These are phyloP conservation scores for Podaxis rugospora DNA, from an alignment of 768 basidiomycete genomes.

Conservation along the genomic window DNA sequence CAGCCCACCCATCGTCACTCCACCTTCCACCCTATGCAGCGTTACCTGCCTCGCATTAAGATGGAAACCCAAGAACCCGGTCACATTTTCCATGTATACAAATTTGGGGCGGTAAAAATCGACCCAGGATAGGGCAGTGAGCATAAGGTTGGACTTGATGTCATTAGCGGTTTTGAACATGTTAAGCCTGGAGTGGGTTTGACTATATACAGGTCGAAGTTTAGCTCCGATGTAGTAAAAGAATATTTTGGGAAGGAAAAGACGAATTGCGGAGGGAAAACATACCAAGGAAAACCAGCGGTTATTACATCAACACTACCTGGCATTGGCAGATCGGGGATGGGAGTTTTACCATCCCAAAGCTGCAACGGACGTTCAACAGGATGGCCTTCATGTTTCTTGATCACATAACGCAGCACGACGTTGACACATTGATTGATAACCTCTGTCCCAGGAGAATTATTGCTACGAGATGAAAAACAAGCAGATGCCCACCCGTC, in stretches of 20 bases:
- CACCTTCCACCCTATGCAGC: constrained; percentile 49
- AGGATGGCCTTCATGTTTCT: constrained; percentile 38
- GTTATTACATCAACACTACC: constrained; percentile 58
- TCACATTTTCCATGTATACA: constrained; percentile 51
- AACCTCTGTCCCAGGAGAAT: constrained; percentile 46
- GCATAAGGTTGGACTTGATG: constrained; percentile 61
- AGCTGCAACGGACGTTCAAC: constrained; percentile 36
- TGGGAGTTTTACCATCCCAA: constrained; percentile 27
- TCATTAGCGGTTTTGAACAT: constrained; percentile 68
- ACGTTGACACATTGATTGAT: constrained; percentile 73
- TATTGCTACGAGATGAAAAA: constrained; percentile 33
- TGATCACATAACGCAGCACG: constrained; percentile 54
- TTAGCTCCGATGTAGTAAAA: neutral
- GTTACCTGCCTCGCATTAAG: constrained; percentile 37
- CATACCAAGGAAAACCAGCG: constrained; percentile 75
- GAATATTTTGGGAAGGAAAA: neutral
- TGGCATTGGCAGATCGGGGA: constrained; percentile 45
- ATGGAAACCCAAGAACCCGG: constrained; percentile 41
- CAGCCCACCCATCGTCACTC: constrained; percentile 68
- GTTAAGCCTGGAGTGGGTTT: constrained; percentile 70
- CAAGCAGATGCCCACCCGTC: neutral
- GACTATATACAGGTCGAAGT: constrained; percentile 19
- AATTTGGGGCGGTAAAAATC: constrained; percentile 40
- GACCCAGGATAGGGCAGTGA: constrained; percentile 52
- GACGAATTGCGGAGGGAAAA: neutral